Evolutionary conservation across 306 rosid species (phyloP).

Genomic region (Neltuma alba): DNA sequence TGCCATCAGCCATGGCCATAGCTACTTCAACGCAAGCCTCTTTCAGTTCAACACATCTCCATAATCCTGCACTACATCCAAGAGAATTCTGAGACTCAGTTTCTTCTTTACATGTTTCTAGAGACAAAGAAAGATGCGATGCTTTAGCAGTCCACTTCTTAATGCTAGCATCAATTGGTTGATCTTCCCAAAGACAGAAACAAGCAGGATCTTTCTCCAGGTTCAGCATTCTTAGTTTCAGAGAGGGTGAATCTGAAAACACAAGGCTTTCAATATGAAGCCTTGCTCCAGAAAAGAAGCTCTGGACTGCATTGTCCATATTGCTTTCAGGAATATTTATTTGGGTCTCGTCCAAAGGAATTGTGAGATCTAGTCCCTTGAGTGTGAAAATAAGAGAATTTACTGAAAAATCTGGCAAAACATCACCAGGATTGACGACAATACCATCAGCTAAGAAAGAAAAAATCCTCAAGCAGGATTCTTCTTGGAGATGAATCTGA

Average conservation of each 20-base stretch:
- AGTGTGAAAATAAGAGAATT: slow-evolving; percentile 66
- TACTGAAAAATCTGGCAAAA: slow-evolving; percentile 82
- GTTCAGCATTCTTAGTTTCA: slow-evolving; percentile 59
- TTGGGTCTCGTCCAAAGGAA: slow-evolving; percentile 66
- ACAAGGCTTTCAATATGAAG: slow-evolving; percentile 71
- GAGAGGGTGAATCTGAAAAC: slow-evolving; percentile 73
- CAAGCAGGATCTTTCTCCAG: slow-evolving; percentile 97
- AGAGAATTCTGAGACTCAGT: slow-evolving; percentile 55
- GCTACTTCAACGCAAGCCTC: slow-evolving; percentile 75
- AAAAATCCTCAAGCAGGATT: slow-evolving; percentile 79
- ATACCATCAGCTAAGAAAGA: slow-evolving; percentile 96
- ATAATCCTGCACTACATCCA: slow-evolving; percentile 62
- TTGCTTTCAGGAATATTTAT: slow-evolving; percentile 46
- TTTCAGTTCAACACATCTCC: slow-evolving; percentile 87
- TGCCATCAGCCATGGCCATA: slow-evolving; percentile 93
- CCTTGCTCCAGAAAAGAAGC: slow-evolving; percentile 81
- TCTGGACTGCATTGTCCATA: slow-evolving; percentile 43
- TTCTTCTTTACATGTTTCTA: slow-evolving; percentile 56
- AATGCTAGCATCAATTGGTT: slow-evolving; percentile 90
- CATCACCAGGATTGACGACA: slow-evolving; percentile 74
- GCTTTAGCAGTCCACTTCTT: slow-evolving; percentile 82
- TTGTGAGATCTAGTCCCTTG: slow-evolving; percentile 72
- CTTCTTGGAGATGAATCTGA: slow-evolving; percentile 91
- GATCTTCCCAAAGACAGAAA: slow-evolving; percentile 91
- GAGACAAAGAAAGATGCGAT: slow-evolving; percentile 69